These are phyloP conservation scores for Colletotrichum sp. DNA, from an alignment of 2,329 filamentous ascomycete genomes.

Conservation along the genomic window DNA sequence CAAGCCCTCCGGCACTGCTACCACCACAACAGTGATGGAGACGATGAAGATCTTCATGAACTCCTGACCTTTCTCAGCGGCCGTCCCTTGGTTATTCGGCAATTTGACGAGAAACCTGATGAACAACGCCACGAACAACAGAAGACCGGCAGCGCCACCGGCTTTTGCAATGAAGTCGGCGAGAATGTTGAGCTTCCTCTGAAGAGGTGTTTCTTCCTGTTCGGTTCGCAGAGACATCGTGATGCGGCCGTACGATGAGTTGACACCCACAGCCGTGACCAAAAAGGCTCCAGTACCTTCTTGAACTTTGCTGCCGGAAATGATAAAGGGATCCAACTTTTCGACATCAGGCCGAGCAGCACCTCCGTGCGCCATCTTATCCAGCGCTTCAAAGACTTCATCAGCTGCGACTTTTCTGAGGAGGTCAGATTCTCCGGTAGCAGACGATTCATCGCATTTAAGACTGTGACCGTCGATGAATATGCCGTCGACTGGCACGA, in stretches of 20 bases:
- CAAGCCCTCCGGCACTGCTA: slow-evolving; percentile 72
- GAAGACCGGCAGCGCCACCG: slow-evolving; percentile 68
- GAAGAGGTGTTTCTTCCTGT: slow-evolving; percentile 56
- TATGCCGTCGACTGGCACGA: slow-evolving; percentile 70
- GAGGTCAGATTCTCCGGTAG: slow-evolving; percentile 73
- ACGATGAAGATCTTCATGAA: slow-evolving; percentile 68
- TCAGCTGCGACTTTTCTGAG: slow-evolving; percentile 68
- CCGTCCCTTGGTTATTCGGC: slow-evolving; percentile 48
- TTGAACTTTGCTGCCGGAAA: slow-evolving; percentile 61
- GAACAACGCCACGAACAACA: slow-evolving; percentile 80
- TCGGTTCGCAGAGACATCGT: slow-evolving; percentile 61
- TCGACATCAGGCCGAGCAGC: slow-evolving; percentile 8
- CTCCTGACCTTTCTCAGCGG: slow-evolving; percentile 63
- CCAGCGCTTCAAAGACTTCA: slow-evolving; percentile 61
- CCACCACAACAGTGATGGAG: slow-evolving; percentile 70
- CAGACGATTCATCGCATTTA: slow-evolving; percentile 73
- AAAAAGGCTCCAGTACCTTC: slow-evolving; percentile 60
- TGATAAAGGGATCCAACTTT: slow-evolving; percentile 63
- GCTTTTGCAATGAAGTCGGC: slow-evolving; percentile 39
- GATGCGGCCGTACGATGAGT: slow-evolving; percentile 60
- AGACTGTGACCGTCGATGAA: slow-evolving; percentile 68
- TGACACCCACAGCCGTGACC: slow-evolving; percentile 58
- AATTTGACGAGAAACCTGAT: slow-evolving; percentile 77
- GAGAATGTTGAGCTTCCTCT: slow-evolving; percentile 56
- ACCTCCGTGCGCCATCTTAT: slow-evolving; percentile 54